Base-by-base conservation (phyloP, 805 yeast genomes). In the Scheffersomyces stipitis region DNA sequence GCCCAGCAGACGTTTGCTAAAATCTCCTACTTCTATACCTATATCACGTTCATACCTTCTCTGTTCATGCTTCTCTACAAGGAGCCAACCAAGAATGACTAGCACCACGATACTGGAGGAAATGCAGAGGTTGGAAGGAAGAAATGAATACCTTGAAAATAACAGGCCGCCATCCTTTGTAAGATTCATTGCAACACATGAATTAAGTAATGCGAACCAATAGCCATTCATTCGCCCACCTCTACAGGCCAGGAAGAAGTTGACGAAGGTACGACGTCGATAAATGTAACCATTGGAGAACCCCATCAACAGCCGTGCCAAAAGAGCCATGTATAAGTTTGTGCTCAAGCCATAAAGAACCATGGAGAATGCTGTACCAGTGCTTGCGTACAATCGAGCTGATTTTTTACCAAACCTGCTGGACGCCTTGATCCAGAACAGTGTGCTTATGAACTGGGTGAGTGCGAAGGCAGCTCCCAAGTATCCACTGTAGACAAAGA, bases 91-190 rank as follows among this genome's bases (percentile, higher is more conserved):
- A 18, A 46, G 45, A 15, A 41, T 30, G n/a, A 18, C 12, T n/a
- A 47, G 28, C 30, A 48, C 53, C 20, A 50, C 54, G 7, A 50
- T 31, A 26, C 49, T 53, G n/a, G 60, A 54, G n/a, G n/a, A n/a
- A n/a, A n/a, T n/a, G n/a, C n/a, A n/a, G n/a, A n/a, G n/a, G 23
- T 42, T 46, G 14, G 53, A 48, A 17, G 44, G 31, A 1, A 53
- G 51, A 23, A 46, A 50, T 10, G 54, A 53, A 28, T 46, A 34
- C 3, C 30, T 27, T 10, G 34, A 26, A n/a, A 48, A 27, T 23
- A 49, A 48, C 41, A 38, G 16, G 10, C 18, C 24, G 7, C 24
- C 24, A 7, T 7, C 7, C 10, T 20, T 20, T 20, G 24, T 20
- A 20, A 20, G 24, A 20, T 7, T 10, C n/a, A n/a, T n/a, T n/a